Evolutionary conservation across 228 moss, liverwort and hornwort genomes (phyloP).

Genomic region (Sphagnum magellanicum): DNA sequence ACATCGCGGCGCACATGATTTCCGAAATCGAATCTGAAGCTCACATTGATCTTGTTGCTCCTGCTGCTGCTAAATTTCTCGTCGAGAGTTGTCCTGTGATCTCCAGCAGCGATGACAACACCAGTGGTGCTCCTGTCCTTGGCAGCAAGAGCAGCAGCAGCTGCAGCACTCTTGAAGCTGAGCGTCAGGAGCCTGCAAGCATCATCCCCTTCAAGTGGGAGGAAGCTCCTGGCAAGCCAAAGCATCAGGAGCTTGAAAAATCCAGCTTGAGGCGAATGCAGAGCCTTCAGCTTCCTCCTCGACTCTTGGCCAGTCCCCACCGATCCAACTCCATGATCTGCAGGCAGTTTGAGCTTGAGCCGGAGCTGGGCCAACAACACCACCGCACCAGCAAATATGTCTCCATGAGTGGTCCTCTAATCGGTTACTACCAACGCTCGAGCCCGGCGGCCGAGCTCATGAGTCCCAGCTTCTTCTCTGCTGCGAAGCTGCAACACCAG

Average conservation of each 20-base stretch:
- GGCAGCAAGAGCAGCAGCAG: too few species aligned
- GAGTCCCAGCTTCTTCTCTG: too few species aligned
- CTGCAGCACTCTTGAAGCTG: too few species aligned
- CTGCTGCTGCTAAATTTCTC: conserved; percentile 52
- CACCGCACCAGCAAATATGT: conserved; percentile 12
- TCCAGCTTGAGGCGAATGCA: conserved; percentile 13
- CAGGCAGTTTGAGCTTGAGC: conserved; percentile 6
- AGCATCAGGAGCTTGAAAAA: conserved; percentile 10
- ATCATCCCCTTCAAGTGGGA: conserved; percentile 47
- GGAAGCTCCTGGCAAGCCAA: conserved; percentile 42
- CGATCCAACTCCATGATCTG: conserved; percentile 8
- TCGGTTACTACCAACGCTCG: conserved; percentile 21
- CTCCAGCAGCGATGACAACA: conserved; percentile 16
- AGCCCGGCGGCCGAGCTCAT: background rate
- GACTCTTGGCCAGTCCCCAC: conserved; percentile 18
- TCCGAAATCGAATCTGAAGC: conserved; percentile 48
- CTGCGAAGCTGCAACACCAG: too few species aligned
- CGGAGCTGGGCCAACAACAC: background rate
- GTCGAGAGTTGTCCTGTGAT: conserved; percentile 47
- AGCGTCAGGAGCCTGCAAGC: too few species aligned
- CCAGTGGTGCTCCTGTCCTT: background rate
- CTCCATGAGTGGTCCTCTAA: conserved; percentile 54
- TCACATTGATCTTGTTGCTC: conserved; percentile 50
- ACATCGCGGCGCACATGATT: conserved; percentile 19
- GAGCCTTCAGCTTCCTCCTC: conserved; percentile 39